Conservation (phyloP, 1,284 basidiomycete genomes). For the Earliella scabrosa region DNA sequence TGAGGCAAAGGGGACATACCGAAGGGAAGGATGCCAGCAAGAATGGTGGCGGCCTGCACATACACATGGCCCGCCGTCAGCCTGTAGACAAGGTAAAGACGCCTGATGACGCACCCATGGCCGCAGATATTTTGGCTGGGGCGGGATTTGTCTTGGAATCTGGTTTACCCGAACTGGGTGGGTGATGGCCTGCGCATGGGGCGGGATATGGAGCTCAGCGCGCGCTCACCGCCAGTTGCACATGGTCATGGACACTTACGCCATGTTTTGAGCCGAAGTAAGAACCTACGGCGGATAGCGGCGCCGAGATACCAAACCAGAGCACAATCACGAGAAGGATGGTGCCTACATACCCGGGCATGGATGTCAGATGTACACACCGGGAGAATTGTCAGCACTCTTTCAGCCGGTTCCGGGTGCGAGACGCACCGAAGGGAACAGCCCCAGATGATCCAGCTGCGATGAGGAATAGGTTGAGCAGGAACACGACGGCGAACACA, state of each 20-base stretch:
- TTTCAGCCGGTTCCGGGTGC: neutral
- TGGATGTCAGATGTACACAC: neutral
- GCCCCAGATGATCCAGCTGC: slow-evolving; percentile 90
- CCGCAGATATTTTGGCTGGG: slow-evolving; percentile 80
- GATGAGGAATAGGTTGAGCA: slow-evolving; percentile 88
- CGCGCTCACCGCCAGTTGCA: too few relatives aligned
- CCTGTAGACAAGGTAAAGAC: neutral
- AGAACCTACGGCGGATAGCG: slow-evolving; percentile 73
- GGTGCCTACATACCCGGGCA: slow-evolving; percentile 62
- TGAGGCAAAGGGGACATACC: slow-evolving; percentile 47
- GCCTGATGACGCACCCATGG: slow-evolving; percentile 60
- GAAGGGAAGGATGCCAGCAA: slow-evolving; percentile 93
- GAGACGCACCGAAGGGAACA: slow-evolving; percentile 83
- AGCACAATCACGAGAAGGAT: slow-evolving; percentile 88
- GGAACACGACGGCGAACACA: slow-evolving; percentile 82
- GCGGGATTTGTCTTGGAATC: slow-evolving; percentile 92
- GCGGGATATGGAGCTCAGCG: neutral
- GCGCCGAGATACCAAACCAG: slow-evolving; percentile 97
- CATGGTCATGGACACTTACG: slow-evolving; percentile 49
- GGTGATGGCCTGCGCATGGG: slow-evolving; percentile 54
- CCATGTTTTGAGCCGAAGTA: slow-evolving; percentile 89
- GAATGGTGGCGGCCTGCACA: slow-evolving; percentile 71
- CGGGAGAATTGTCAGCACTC: neutral
- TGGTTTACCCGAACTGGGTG: slow-evolving; percentile 91
- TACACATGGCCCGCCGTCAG: neutral